Percentiles rank a stretch among this genome's conserved stretches.
Conservation (phyloP, 1,284 basidiomycete genomes). For the Mrakiaceae sp. region DNA sequence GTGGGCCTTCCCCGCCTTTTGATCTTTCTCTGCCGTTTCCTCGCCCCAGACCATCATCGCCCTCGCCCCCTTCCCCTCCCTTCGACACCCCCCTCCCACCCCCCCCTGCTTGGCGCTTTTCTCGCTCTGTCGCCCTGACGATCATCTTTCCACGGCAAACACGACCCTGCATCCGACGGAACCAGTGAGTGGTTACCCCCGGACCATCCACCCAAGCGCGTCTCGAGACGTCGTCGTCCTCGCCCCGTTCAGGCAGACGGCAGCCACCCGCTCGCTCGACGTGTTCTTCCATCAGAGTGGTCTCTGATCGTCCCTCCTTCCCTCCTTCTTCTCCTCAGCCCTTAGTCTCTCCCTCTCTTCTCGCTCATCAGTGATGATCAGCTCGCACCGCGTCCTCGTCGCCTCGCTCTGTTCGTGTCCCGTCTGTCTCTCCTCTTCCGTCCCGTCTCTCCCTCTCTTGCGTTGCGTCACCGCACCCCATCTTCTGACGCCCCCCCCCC, state of each 20-base stretch:
- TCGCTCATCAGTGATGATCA: slow-evolving; percentile 1
- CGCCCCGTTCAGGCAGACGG: neutral
- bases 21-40: neutral
- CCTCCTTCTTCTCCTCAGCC: neutral
- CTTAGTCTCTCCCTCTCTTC: neutral
- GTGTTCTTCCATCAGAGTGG: neutral
- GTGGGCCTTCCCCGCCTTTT: too few species aligned
- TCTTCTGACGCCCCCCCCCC: neutral
- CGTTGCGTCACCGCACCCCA: neutral
- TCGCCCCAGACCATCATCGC: neutral
- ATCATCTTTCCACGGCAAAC: neutral
- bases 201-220: too few species aligned
- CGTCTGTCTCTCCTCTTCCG: neutral
- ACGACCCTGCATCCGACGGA: neutral
- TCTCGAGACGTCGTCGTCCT: neutral
- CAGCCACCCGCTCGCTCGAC: neutral
- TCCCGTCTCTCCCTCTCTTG: neutral
- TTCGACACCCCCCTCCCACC: neutral
- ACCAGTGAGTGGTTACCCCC: too few species aligned
- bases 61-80: neutral
- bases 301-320: neutral
- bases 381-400: slow-evolving; percentile 13
- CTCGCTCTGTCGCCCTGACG: neutral
- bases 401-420: slow-evolving; percentile 14
- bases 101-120: neutral